Base-by-base conservation (phyloP, 768 basidiomycete genomes). In the Hericium rajendrae region DNA sequence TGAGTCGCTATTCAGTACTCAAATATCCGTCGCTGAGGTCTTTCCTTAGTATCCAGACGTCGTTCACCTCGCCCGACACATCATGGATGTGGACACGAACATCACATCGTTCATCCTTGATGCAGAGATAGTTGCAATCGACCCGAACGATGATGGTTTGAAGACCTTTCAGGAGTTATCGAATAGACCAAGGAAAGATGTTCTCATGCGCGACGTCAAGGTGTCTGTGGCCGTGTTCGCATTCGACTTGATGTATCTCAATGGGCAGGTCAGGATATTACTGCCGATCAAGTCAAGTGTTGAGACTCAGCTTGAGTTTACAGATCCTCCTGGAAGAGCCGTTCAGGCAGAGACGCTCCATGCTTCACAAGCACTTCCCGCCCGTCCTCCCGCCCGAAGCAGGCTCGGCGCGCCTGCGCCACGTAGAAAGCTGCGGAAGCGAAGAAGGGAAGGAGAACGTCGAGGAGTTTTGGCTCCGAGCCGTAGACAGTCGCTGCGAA, bases 181-280 rank as follows among this genome's bases (percentile, higher is more conserved):
- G 1, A 88, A 85, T 61, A 78, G 93, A 56, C 85, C 91, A 8
- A 83, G 88, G 51, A 93, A 94, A 67, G 85, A 90, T 65, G 93
- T 94, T 37, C 71, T 80, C 56, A 69, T 91, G 6, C 76, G 78
- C 58, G 82, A 93, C 64, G 79, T 97, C 65, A 85, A 81, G 60
- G 79, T 94, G 43, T 70, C 82, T 24, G 90, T 95, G 1, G 86
- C 86, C n/a, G 78, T 95, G 2, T 94, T 81, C 68, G 86, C 81
- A 0, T 97, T 95, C 69, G 94, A 97, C 72, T 64, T 95, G 58
- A 89, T 97, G 90, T 84, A 84, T 65, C 73, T 91, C 50, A 85
- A 95, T 69, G 85, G 81, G 59, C 71, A 85, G 73, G 94, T 91
- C 60, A 70, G 82, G 62, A 38, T 37, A 38, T 41, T 56, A 56